phyloP scores from a whole-genome alignment of 805 yeast genomes.

The Yarrowia sp. region DNA sequence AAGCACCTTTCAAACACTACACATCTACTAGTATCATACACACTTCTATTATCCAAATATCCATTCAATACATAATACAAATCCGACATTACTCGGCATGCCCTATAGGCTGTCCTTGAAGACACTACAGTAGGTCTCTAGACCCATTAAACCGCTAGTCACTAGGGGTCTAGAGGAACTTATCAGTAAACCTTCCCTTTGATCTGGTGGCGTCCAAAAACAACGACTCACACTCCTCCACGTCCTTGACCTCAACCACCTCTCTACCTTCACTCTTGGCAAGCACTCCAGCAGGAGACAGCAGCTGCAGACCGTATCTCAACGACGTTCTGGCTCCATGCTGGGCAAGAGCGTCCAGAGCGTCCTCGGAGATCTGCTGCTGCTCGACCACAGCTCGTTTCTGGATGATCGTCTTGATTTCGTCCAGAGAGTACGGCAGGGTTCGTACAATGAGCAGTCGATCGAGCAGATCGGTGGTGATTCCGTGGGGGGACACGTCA shows the following conservation, averaged over 20 bases:
- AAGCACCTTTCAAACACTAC: too few relatives aligned
- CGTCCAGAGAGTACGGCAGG: conserved; percentile 79
- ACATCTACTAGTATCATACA: background rate
- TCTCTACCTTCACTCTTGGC: conserved; percentile 69
- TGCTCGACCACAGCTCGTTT: conserved; percentile 80
- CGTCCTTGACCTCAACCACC: conserved; percentile 65
- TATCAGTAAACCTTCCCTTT: background rate
- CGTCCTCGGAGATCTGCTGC: conserved; percentile 62
- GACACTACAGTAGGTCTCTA: too few relatives aligned
- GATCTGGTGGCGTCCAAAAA: conserved; percentile 79
- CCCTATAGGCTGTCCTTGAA: too few relatives aligned
- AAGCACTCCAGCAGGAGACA: conserved; percentile 86
- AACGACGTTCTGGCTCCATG: conserved; percentile 77
- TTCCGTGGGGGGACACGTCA: conserved; percentile 87
- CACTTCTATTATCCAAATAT: background rate
- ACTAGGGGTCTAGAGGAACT: background rate
- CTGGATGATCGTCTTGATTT: conserved; percentile 74
- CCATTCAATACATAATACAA: conserved; percentile 20
- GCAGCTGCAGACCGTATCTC: conserved; percentile 86
- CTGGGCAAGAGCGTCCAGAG: conserved; percentile 68
- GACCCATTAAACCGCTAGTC: background rate
- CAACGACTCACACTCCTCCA: conserved; percentile 77
- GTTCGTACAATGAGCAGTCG: conserved; percentile 90
- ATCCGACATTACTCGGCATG: background rate
- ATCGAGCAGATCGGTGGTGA: conserved; percentile 92